phyloP scores from a whole-genome alignment of 2,329 filamentous ascomycete genomes.

The Epichloe glyceriae region DNA sequence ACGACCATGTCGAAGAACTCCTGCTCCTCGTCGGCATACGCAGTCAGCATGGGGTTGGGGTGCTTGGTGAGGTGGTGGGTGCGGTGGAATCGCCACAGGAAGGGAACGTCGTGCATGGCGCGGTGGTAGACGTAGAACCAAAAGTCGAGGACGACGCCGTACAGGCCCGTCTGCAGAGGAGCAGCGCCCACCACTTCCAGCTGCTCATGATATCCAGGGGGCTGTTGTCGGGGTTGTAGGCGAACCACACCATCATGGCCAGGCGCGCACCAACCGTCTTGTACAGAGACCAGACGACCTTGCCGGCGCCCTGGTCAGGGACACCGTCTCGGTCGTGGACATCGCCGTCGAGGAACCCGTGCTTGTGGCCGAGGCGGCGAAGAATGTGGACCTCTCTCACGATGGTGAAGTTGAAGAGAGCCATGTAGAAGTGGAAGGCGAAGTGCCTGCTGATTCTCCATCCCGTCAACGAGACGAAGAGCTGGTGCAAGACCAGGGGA shows the following conservation, averaged over 20 bases:
- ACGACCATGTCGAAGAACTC: conserved; percentile 28
- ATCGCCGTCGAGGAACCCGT: conserved; percentile 31
- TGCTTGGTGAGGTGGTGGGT: conserved; percentile 33
- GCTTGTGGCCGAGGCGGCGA: conserved; percentile 23
- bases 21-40: conserved; percentile 28
- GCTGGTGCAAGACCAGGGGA: conserved; percentile 4
- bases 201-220: conserved; percentile 6
- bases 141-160: conserved; percentile 22
- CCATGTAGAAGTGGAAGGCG: conserved; percentile 23
- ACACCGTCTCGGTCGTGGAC: conserved; percentile 16
- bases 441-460: conserved; percentile 16
- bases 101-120: conserved; percentile 26
- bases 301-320: conserved; percentile 25
- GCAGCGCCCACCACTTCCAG: conserved; percentile 18
- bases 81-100: conserved; percentile 29
- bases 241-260: conserved; percentile 19
- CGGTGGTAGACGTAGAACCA: conserved; percentile 28
- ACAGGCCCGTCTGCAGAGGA: conserved; percentile 21
- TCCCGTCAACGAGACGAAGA: conserved; percentile 20
- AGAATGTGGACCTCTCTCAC: conserved; percentile 26
- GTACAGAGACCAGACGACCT: conserved; percentile 21
- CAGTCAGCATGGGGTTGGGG: conserved; percentile 16
- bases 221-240: conserved; percentile 14
- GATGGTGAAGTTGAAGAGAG: conserved; percentile 26
- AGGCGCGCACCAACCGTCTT: conserved; percentile 21